Conservation (phyloP, 345 rosid species). For the Pugionium dolabratum region DNA sequence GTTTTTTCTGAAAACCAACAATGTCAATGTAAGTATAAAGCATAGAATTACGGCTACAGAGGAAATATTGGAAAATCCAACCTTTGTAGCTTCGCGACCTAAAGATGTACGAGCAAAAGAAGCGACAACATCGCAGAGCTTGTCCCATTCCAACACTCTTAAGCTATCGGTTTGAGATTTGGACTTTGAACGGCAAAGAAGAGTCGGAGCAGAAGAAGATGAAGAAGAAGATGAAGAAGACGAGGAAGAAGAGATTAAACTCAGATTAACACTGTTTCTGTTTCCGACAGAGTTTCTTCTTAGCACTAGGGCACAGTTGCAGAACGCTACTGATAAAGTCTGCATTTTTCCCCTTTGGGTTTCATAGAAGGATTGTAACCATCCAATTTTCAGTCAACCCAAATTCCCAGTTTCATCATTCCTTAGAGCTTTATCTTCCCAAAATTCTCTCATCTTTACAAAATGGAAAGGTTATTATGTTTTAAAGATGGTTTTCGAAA, state of each 20-base stretch:
- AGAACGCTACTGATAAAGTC: slow-evolving; percentile 26
- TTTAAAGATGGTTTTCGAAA: neutral
- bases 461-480: neutral
- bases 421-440: slow-evolving; percentile 17
- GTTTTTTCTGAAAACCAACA: slow-evolving; percentile 45
- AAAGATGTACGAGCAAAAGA: slow-evolving; percentile 73
- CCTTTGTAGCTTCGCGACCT: slow-evolving; percentile 79
- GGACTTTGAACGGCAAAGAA: slow-evolving; percentile 35
- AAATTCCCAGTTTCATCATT: slow-evolving; percentile 14
- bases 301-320: slow-evolving; percentile 31
- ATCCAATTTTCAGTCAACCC: neutral
- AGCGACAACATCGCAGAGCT: slow-evolving; percentile 74
- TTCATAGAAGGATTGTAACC: slow-evolving; percentile 4
- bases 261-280: slow-evolving; percentile 23
- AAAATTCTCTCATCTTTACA: slow-evolving; percentile 5
- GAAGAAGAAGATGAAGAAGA: slow-evolving; percentile 7
- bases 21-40: slow-evolving; percentile 8
- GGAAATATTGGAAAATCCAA: neutral
- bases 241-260: slow-evolving; percentile 18
- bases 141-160: slow-evolving; percentile 84
- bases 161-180: slow-evolving; percentile 56
- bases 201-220: slow-evolving; percentile 21
- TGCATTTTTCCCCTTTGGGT: slow-evolving; percentile 13
- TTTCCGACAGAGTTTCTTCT: slow-evolving; percentile 26
- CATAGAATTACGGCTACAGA: slow-evolving; percentile 1